Evolutionary conservation across 192 early-diverging fungal species (phyloP), one percentile per base, ranked within the genome.

Genomic region (Spinellus fusiger): DNA sequence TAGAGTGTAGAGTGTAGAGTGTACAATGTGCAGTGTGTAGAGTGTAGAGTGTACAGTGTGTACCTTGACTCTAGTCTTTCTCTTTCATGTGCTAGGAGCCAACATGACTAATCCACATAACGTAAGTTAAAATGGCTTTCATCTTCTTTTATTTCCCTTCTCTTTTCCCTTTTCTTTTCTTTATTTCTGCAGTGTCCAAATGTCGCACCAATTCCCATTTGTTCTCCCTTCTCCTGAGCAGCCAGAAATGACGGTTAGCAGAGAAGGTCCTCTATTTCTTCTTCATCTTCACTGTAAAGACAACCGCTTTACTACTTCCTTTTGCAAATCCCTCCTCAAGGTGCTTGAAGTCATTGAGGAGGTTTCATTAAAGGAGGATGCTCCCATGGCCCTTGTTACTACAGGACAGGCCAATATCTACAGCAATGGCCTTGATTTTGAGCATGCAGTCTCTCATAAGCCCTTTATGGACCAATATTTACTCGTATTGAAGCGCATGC

Each of bases 331-430:
- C n/a, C 76, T 90, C 37, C 75, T 71, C 37, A 59, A 73, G 25
- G 86, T 79, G 1, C 75, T 89, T n/a, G 79, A 87, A 49, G 54
- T 71, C 5, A 71, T 88, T 25, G 83, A 87, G 20, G 37, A 68
- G 13, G 56, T 48, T 12, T 72, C 79, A 8, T 59, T 78, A 9
- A 59, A 64, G 22, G 46, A 54, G 0, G 77, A 84, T 6, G 76
- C 73, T 6, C 49, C 66, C 5, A 82, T 82, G 0, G 84, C 82
- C 0, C 71, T 89, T 25, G 65, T 90, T 1, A 84, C 86, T 4
- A 77, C 74, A 3, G 83, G 86, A 34, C 61, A 79, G 8, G 86
- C 77, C 52, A 87, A 86, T 73, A 86, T 90, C 70, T 90, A 77
- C 54, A 84, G 81, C 47, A 90, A 89, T 65, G 89, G 89, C 5